Evolutionary conservation across 1,139 yeast species (phyloP).

Genomic region (Geotrichum carabidarum): DNA sequence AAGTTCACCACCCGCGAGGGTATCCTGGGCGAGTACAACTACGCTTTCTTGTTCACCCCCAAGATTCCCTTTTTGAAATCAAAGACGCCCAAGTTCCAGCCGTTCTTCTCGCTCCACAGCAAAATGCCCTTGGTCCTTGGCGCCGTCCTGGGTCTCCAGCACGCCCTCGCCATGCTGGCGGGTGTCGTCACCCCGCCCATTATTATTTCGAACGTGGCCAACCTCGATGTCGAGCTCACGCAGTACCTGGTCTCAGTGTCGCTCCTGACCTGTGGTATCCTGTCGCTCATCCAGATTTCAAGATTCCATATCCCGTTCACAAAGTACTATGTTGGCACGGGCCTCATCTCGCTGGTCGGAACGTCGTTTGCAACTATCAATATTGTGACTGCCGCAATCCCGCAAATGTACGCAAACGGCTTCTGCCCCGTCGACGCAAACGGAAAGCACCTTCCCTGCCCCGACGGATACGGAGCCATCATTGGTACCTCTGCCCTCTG

Average conservation of each 20-base stretch:
- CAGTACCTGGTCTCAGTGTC: slow-evolving; percentile 77
- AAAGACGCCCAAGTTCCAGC: slow-evolving; percentile 44
- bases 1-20: slow-evolving; percentile 58
- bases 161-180: slow-evolving; percentile 82
- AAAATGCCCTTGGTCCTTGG: slow-evolving; percentile 78
- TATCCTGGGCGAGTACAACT: slow-evolving; percentile 76
- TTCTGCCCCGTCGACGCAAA: slow-evolving; percentile 60
- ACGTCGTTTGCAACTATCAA: slow-evolving; percentile 87
- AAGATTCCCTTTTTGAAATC: slow-evolving; percentile 57
- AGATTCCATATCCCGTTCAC: slow-evolving; percentile 71
- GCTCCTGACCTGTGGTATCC: slow-evolving; percentile 66
- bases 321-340: slow-evolving; percentile 76
- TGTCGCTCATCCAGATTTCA: slow-evolving; percentile 73
- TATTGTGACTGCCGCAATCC: slow-evolving; percentile 68
- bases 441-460: slow-evolving; percentile 64
- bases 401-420: slow-evolving; percentile 73
- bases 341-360: slow-evolving; percentile 81
- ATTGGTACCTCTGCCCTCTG: slow-evolving; percentile 73
- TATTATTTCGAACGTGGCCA: slow-evolving; percentile 57
- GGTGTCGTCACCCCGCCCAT: slow-evolving; percentile 87
- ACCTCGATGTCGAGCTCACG: slow-evolving; percentile 46
- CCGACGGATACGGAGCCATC: slow-evolving; percentile 83
- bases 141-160: slow-evolving; percentile 75
- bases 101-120: slow-evolving; percentile 73
- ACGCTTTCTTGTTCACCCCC: slow-evolving; percentile 70